Conservation (phyloP, 768 basidiomycete species). For the Podaxis mareebaensis region DNA sequence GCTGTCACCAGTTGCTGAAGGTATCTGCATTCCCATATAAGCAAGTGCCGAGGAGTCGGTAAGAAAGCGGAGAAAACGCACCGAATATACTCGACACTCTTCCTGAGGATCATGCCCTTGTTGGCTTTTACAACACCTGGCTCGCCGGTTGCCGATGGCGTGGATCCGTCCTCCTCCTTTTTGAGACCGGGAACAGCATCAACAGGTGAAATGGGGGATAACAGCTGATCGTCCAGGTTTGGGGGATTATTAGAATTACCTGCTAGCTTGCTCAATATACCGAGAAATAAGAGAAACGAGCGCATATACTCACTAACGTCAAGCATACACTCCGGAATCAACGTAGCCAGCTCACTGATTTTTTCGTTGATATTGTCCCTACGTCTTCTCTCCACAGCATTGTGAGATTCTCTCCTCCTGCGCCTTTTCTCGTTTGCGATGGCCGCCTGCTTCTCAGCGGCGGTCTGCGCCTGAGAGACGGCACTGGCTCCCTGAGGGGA, state of each 20-base stretch:
- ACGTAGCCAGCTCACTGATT: slow-evolving; percentile 84
- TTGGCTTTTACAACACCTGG: slow-evolving; percentile 74
- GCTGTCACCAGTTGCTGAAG: slow-evolving; percentile 84
- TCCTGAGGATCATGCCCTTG: slow-evolving; percentile 91
- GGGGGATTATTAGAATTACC: not conserved
- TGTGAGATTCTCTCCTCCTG: slow-evolving; percentile 82
- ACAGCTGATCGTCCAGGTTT: slow-evolving; percentile 8
- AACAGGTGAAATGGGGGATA: slow-evolving; percentile 7
- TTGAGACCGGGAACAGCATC: slow-evolving; percentile 16
- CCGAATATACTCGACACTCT: slow-evolving; percentile 74
- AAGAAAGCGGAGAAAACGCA: slow-evolving; percentile 20
- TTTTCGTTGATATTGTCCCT: slow-evolving; percentile 96
- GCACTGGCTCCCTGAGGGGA: not conserved
- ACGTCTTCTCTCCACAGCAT: slow-evolving; percentile 85
- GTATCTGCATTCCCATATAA: slow-evolving; percentile 45
- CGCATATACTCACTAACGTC: slow-evolving; percentile 37
- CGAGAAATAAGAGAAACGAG: not conserved
- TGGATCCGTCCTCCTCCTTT: slow-evolving; percentile 23
- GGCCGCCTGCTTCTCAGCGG: slow-evolving; percentile 49
- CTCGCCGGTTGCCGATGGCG: slow-evolving; percentile 19
- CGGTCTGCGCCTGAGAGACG: slow-evolving; percentile 8
- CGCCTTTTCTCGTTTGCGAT: slow-evolving; percentile 83
- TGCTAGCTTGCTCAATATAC: not conserved
- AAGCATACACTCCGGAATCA: slow-evolving; percentile 86
- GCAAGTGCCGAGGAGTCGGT: not conserved